Conservation (phyloP, 345 rosid species). For the Euclidium syriacum region DNA sequence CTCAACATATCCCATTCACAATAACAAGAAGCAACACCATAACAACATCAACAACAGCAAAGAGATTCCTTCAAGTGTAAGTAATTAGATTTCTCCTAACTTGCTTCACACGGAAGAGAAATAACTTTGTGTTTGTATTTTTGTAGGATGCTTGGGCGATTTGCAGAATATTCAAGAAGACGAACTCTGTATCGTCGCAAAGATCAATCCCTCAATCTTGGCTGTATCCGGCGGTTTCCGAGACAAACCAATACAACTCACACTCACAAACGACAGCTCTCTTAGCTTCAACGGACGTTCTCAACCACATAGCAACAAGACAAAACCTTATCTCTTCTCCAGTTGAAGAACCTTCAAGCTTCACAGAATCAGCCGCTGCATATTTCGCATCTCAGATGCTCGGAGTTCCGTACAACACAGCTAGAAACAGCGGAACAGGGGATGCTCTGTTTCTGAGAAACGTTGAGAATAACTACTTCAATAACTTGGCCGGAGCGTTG, state of each 20-base stretch:
- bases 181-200: constrained; percentile 58
- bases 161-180: constrained; percentile 91
- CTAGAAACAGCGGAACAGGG: constrained; percentile 11
- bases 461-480: constrained; percentile 19
- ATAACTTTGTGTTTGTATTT: not conserved
- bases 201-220: constrained; percentile 60
- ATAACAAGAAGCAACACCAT: constrained; percentile 19
- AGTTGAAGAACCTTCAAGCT: not conserved
- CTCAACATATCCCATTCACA: constrained; percentile 6
- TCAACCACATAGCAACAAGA: constrained; percentile 13
- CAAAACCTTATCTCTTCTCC: constrained; percentile 8
- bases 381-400: constrained; percentile 27
- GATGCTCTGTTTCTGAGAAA: constrained; percentile 16
- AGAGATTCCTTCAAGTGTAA: constrained; percentile 63
- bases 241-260: constrained; percentile 15
- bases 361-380: constrained; percentile 12
- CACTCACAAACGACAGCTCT: constrained; percentile 8
- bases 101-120: not conserved
- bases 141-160: constrained; percentile 94
- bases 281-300: constrained; percentile 14
- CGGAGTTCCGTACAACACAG: constrained; percentile 7
- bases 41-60: constrained; percentile 27
- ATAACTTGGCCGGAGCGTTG: constrained; percentile 8
- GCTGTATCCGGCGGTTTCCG: constrained; percentile 18
- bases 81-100: not conserved